A percentile compares a stretch with the other conserved stretches of the same genome.
These are phyloP conservation scores for Colletotrichum abscissum DNA, from an alignment of 2,329 filamentous ascomycete genomes.

Conservation along the genomic window DNA sequence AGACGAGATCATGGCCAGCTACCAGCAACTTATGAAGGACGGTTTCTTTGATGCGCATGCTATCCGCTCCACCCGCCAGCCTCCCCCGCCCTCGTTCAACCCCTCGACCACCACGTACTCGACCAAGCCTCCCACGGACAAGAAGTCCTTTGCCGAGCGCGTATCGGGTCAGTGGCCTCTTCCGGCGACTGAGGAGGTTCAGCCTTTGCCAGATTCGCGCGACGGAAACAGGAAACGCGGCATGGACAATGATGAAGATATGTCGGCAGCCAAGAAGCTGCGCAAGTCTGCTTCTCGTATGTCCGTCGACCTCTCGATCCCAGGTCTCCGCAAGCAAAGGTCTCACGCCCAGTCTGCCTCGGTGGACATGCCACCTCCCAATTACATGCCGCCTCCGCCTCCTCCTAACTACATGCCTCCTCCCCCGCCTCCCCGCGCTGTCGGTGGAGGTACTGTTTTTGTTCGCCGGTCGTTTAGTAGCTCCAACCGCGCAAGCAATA, in stretches of 20 bases:
- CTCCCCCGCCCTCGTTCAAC: slow-evolving; percentile 40
- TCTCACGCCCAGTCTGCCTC: slow-evolving; percentile 37
- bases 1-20: slow-evolving; percentile 67
- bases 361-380: slow-evolving; percentile 44
- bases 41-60: slow-evolving; percentile 70
- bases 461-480: slow-evolving; percentile 32
- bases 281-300: slow-evolving; percentile 60
- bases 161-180: slow-evolving; percentile 39
- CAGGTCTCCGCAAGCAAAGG: slow-evolving; percentile 45
- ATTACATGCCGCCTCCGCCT: slow-evolving; percentile 33
- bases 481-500: slow-evolving; percentile 38
- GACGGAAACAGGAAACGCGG: slow-evolving; percentile 64
- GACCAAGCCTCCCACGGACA: slow-evolving; percentile 27
- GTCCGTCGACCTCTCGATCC: slow-evolving; percentile 51
- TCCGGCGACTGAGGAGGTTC: slow-evolving; percentile 29
- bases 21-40: slow-evolving; percentile 65
- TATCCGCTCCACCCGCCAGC: slow-evolving; percentile 67
- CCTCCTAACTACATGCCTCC: slow-evolving; percentile 28
- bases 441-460: slow-evolving; percentile 12
- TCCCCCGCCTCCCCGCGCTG: slow-evolving; percentile 22
- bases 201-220: slow-evolving; percentile 41
- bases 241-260: slow-evolving; percentile 48
- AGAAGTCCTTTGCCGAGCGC: slow-evolving; percentile 33
- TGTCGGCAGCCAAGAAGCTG: slow-evolving; percentile 58
- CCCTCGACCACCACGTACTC: slow-evolving; percentile 28